phyloP scores from a whole-genome alignment of 2,329 filamentous ascomycete genomes.

The Chaetomiaceae sp. region DNA sequence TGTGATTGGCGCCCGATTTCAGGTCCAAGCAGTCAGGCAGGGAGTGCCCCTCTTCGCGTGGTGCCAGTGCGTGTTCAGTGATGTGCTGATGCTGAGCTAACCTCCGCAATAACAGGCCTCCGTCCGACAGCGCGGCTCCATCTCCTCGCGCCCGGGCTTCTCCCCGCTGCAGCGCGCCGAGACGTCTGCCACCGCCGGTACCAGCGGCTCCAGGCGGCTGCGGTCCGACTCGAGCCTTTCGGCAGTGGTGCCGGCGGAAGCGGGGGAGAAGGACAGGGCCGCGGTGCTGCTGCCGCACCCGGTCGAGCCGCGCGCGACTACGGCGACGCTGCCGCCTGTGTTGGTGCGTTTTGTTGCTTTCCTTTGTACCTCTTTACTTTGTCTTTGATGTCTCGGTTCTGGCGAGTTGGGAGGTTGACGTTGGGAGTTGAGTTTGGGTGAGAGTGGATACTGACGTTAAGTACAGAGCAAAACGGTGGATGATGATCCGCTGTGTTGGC shows the following conservation, averaged over 20 bases:
- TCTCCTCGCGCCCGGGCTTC: constrained; percentile 41
- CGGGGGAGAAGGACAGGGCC: constrained; percentile 24
- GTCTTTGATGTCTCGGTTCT: too few relatives aligned
- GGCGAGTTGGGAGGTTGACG: too few relatives aligned
- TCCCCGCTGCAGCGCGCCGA: constrained; percentile 50
- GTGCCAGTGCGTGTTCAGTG: too few relatives aligned
- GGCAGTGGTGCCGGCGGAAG: constrained; percentile 10
- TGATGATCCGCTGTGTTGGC: constrained; percentile 78
- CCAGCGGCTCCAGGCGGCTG: constrained; percentile 46
- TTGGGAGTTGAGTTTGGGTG: too few relatives aligned
- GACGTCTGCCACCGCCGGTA: constrained; percentile 34
- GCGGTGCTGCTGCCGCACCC: constrained; percentile 68
- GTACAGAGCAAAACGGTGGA: constrained; percentile 72
- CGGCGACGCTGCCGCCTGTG: constrained; percentile 83
- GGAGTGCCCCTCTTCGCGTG: too few relatives aligned
- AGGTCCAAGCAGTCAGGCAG: too few relatives aligned
- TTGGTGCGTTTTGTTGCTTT: constrained; percentile 52
- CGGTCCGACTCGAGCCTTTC: constrained; percentile 67
- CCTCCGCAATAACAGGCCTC: constrained; percentile 40
- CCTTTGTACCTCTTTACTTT: too few relatives aligned
- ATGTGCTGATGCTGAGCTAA: background rate
- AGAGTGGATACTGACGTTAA: constrained; percentile 10
- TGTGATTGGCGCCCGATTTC: constrained; percentile 13
- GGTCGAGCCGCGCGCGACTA: constrained; percentile 77
- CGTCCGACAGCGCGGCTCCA: constrained; percentile 49